Base-by-base conservation (phyloP, 2,329 filamentous ascomycete genomes). In the Sporothrix variecibatus region DNA sequence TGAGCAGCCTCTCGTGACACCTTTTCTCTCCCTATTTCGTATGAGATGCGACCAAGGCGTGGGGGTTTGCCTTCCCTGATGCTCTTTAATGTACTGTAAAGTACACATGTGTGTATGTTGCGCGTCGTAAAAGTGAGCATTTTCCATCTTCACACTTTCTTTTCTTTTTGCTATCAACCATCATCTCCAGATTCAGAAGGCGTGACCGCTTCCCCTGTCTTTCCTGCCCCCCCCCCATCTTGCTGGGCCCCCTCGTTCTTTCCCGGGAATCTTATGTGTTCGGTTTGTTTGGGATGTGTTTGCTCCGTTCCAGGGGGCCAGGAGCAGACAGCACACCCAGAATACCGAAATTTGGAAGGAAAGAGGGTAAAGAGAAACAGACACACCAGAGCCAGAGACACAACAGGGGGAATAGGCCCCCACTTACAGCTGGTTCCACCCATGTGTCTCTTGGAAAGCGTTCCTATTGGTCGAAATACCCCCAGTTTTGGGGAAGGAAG, bases 371-470 rank as follows among this genome's bases (percentile, higher is more conserved):
- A 28, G 15, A 56, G 23, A 56, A 56, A 28, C 23, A 53, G n/a
- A 9, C 20, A 53, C 51, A 53, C 51, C n/a, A 23, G 26, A 34
- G 9, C 31, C 34, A 58, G 17, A 43, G 15, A 53, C n/a, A 38
- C 11, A 43, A 12, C 58, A 38, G 62, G 12, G 11, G 38, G 7
- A 56, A 56, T 7, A 43, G 11, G 34, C 62, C 60, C 38, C 62
- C 62, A 67, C 68, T 23, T n/a, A 56, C 3, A 28, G 20, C 3
- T 9, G 51, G 40, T 5, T 9, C 56, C 70, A 49, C 69, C 73
- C 74, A 73, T 75, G 74, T 73, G 74, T 43, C 60, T 72, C n/a
- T 49, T 72, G 74, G 72, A 75, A 72, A 26, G 28, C 8, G 20
- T 46, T 74, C 72, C 72, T 74, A 75, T 75, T 75, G 74, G 70